Percentiles rank a stretch among this genome's conserved stretches.
phyloP scores from a whole-genome alignment of 225 moss, liverwort and hornwort species.

The Anthoceros angustus region DNA sequence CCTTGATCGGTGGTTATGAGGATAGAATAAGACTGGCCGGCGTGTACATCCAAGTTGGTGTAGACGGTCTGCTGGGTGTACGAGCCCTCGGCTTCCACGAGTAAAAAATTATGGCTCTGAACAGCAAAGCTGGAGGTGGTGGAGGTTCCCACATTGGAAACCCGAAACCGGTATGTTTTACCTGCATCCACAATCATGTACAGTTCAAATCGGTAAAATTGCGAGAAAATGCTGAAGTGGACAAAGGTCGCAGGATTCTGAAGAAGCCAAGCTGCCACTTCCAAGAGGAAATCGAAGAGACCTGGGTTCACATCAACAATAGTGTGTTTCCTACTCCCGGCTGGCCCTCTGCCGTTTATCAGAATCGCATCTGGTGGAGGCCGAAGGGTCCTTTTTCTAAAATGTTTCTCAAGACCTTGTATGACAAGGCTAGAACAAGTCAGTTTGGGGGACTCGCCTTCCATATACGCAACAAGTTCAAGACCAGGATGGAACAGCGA shows the following conservation, averaged over 20 bases:
- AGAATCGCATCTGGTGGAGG: constrained; percentile 28
- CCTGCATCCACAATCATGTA: constrained; percentile 10
- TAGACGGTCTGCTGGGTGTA: constrained; percentile 29
- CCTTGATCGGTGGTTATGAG: constrained; percentile 29
- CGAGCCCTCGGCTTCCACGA: constrained; percentile 39
- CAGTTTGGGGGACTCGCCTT: not conserved
- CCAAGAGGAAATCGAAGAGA: not conserved
- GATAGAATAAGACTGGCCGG: constrained; percentile 39
- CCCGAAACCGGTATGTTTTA: constrained; percentile 29
- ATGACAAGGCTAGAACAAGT: not conserved
- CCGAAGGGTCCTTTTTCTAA: constrained; percentile 25
- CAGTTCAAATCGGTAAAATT: not conserved
- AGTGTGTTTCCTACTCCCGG: constrained; percentile 9
- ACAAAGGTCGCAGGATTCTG: no score
- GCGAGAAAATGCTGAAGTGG: not conserved
- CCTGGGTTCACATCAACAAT: constrained; percentile 29
- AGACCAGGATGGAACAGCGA: not conserved
- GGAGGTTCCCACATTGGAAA: constrained; percentile 35
- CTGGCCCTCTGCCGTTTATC: constrained; percentile 32
- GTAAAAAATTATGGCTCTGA: constrained; percentile 25
- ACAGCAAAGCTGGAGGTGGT: constrained; percentile 31
- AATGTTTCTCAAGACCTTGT: constrained; percentile 17
- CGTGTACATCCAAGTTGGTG: constrained; percentile 26
- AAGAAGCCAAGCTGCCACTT: not conserved
- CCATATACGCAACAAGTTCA: not conserved